Base-by-base conservation (phyloP, 495 filamentous ascomycete species). In the Penicillium waksmanii region DNA sequence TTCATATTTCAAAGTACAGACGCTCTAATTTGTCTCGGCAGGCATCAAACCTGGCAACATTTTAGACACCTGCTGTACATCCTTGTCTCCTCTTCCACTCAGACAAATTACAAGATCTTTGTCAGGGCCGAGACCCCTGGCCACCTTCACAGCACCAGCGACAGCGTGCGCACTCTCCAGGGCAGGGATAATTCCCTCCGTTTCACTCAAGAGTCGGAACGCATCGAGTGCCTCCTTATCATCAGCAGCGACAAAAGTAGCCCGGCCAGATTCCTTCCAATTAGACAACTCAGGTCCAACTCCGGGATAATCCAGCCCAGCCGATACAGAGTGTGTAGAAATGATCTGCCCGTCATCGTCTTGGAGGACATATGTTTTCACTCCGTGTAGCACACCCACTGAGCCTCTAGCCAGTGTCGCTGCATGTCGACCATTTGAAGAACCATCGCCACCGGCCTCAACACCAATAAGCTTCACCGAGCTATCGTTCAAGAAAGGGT, bases 171-270 rank as follows among this genome's bases (percentile, higher is more conserved):
- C 55, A 34, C 55, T 57, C 21, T 57, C 94, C 36, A 98, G 79
- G 12, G 94, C 94, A 1, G 94, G 94, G 53, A 98, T 96, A 67
- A 98, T 97, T 43, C 94, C 94, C 76, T 98, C 94, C n/a, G 89
- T 71, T 79, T 96, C 83, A 47, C 82, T 82, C 63, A 97, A 78
- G 47, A 93, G 69, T 13, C 84, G 79, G 79, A 98, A 97, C 8
- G 92, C 94, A 13, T 82, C 64, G 61, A 98, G 90, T 2, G 95
- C 94, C 68, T 97, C 78, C 0, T 90, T 88, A 70, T 98, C 93
- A 0, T 90, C 96, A 7, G 92, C 93, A 7, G 91, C 89, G 48
- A 97, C 81, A 74, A 95, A 98, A 63, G 85, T 86, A 44, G 94
- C 94, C 1, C 96, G 48, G 91, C 93, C 53, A 95, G 77, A 71